A percentile compares a stretch with the other conserved stretches of the same genome.
phyloP scores from a whole-genome alignment of 2,329 filamentous ascomycete genomes.

The Trichoderma sp. region DNA sequence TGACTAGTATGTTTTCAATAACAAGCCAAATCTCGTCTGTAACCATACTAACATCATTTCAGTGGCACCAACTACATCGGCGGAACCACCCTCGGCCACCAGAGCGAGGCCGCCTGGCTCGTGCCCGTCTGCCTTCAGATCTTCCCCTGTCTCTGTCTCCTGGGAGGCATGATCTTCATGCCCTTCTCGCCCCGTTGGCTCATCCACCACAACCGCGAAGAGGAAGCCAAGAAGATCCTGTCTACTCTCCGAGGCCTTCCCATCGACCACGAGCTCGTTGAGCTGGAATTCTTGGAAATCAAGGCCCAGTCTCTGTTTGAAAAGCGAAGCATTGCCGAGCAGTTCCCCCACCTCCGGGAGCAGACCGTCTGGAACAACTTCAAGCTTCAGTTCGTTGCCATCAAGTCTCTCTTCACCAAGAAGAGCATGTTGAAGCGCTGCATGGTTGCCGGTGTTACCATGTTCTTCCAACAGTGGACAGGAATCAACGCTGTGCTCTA shows the following conservation, averaged over 20 bases:
- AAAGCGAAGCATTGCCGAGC: constrained; percentile 60
- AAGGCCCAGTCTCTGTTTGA: constrained; percentile 76
- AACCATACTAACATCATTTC: not conserved
- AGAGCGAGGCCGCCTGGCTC: constrained; percentile 70
- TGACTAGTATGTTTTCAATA: constrained; percentile 39
- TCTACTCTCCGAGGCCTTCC: constrained; percentile 61
- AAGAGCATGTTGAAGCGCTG: constrained; percentile 67
- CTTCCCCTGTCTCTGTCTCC: constrained; percentile 62
- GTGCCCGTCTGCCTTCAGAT: constrained; percentile 71
- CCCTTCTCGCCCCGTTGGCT: constrained; percentile 77
- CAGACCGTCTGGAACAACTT: constrained; percentile 62
- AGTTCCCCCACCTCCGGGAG: constrained; percentile 63
- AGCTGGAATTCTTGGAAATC: constrained; percentile 79
- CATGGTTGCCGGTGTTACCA: constrained; percentile 59
- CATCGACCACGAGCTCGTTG: constrained; percentile 63
- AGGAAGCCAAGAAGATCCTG: constrained; percentile 62
- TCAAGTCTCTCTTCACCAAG: constrained; percentile 74
- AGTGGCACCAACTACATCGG: constrained; percentile 64
- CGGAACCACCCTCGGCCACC: constrained; percentile 43
- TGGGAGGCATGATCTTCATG: constrained; percentile 73
- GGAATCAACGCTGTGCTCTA: constrained; percentile 61
- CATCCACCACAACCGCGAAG: constrained; percentile 65
- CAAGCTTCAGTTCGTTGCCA: constrained; percentile 74
- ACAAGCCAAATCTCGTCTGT: no score
- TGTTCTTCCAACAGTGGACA: constrained; percentile 54